Conservation (phyloP, 805 yeast genomes). For the Naumovozyma dairenensis region DNA sequence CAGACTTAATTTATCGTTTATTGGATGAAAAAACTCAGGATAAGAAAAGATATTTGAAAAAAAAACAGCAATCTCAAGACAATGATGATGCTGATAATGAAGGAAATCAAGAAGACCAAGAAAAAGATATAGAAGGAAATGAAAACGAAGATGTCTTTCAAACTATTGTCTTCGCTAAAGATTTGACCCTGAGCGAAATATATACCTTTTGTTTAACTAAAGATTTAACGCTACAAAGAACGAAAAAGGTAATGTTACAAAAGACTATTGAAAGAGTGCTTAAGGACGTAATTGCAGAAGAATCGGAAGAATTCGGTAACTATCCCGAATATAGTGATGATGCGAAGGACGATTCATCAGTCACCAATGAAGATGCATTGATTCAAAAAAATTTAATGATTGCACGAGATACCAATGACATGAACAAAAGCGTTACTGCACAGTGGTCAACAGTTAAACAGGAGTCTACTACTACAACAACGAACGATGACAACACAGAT, state of each 20-base stretch:
- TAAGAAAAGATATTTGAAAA: conserved; percentile 27
- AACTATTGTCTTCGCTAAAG: conserved; percentile 49
- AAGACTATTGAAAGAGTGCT: conserved; percentile 55
- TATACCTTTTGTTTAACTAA: conserved; percentile 50
- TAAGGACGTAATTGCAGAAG: conserved; percentile 47
- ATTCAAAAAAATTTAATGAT: conserved; percentile 45
- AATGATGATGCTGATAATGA: conserved; percentile 9
- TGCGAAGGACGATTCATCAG: conserved; percentile 21
- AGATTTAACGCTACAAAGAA: conserved; percentile 58
- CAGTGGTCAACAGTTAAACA: conserved; percentile 43
- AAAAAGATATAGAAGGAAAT: conserved; percentile 16
- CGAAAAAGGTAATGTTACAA: conserved; percentile 54
- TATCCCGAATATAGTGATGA: conserved; percentile 16
- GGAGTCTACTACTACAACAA: conserved; percentile 4
- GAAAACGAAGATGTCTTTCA: conserved; percentile 19
- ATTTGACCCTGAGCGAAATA: conserved; percentile 42
- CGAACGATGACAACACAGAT: conserved; percentile 8
- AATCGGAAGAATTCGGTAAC: conserved; percentile 41
- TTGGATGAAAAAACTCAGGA: conserved; percentile 50
- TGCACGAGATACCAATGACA: conserved; percentile 51
- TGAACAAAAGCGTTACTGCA: conserved; percentile 68
- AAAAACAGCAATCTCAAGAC: no score
- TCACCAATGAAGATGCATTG: conserved; percentile 30
- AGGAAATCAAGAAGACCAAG: no score
- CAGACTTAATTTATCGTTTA: conserved; percentile 43